Conservation (phyloP, 2,329 filamentous ascomycete genomes). For the Emmonsia crescens region DNA sequence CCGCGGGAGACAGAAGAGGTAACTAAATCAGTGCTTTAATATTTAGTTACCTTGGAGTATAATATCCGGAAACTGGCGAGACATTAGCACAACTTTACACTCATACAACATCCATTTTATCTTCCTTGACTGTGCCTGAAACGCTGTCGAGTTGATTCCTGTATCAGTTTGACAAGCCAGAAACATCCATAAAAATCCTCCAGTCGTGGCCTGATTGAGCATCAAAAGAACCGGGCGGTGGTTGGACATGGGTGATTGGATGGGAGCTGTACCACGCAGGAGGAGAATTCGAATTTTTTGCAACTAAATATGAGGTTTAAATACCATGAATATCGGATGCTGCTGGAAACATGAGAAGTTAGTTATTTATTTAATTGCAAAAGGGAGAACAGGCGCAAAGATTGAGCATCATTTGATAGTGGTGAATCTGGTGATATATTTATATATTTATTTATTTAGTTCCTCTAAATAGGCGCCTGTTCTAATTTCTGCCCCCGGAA, state of each 20-base stretch:
- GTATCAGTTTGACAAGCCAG: background rate
- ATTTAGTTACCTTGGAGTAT: too few relatives aligned
- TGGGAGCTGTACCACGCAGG: background rate
- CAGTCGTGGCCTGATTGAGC: background rate
- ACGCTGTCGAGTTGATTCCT: background rate
- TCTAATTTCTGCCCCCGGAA: too few relatives aligned
- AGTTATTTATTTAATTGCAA: background rate
- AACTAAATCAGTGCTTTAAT: too few relatives aligned
- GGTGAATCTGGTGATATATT: too few relatives aligned
- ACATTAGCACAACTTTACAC: background rate
- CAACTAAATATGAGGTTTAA: background rate
- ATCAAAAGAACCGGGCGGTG: background rate
- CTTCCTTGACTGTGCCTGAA: background rate
- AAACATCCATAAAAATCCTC: background rate
- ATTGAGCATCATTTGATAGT: background rate
- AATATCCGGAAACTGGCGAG: background rate
- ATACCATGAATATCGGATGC: background rate
- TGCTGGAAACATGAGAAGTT: background rate
- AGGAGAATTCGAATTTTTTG: background rate
- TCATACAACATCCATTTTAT: background rate
- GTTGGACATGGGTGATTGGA: background rate
- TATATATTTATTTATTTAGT: too few relatives aligned
- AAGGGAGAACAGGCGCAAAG: background rate
- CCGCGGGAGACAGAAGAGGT: background rate
- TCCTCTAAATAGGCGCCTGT: too few relatives aligned